Percentiles rank a stretch among this genome's conserved stretches.
These are phyloP conservation scores for Mortierella hygrophila DNA, from an alignment of 192 early-diverging fungal species.

Conservation along the genomic window DNA sequence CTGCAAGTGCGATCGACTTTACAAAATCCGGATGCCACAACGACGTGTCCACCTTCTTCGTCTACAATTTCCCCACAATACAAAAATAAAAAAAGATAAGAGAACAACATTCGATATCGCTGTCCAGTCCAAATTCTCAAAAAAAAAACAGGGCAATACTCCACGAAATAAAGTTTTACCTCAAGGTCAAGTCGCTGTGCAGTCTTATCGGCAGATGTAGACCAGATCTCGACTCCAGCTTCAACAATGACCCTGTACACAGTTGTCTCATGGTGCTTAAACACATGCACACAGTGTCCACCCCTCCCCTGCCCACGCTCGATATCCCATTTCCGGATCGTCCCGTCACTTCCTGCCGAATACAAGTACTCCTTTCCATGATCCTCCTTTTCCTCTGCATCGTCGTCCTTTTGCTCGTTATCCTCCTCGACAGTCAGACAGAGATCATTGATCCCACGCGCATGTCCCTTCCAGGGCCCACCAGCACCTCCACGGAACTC, in stretches of 20 bases:
- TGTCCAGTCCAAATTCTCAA: background rate
- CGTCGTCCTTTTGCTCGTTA: slow-evolving; percentile 14
- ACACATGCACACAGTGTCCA: slow-evolving; percentile 57
- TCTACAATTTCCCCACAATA: slow-evolving; percentile 56
- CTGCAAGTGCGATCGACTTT: slow-evolving; percentile 73
- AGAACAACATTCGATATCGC: background rate
- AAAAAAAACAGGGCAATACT: no score
- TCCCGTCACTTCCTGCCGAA: slow-evolving; percentile 75
- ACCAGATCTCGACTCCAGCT: slow-evolving; percentile 80
- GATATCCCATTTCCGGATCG: slow-evolving; percentile 75
- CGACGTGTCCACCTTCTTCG: slow-evolving; percentile 75
- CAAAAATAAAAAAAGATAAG: background rate
- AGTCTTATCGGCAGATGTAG: slow-evolving; percentile 93
- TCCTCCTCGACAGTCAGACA: slow-evolving; percentile 51
- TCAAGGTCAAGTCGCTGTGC: slow-evolving; percentile 88
- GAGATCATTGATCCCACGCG: slow-evolving; percentile 48
- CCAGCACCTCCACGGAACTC: slow-evolving; percentile 46
- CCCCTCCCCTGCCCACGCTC: slow-evolving; percentile 53
- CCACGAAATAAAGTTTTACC: slow-evolving; percentile 54
- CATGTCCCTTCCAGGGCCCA: slow-evolving; percentile 49
- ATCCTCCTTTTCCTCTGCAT: slow-evolving; percentile 48
- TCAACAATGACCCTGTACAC: slow-evolving; percentile 74
- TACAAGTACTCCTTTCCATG: slow-evolving; percentile 64
- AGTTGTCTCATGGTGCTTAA: slow-evolving; percentile 84
- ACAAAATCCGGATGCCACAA: slow-evolving; percentile 89